Base-by-base conservation (phyloP, 306 rosid species). In the Sindora glabra region DNA sequence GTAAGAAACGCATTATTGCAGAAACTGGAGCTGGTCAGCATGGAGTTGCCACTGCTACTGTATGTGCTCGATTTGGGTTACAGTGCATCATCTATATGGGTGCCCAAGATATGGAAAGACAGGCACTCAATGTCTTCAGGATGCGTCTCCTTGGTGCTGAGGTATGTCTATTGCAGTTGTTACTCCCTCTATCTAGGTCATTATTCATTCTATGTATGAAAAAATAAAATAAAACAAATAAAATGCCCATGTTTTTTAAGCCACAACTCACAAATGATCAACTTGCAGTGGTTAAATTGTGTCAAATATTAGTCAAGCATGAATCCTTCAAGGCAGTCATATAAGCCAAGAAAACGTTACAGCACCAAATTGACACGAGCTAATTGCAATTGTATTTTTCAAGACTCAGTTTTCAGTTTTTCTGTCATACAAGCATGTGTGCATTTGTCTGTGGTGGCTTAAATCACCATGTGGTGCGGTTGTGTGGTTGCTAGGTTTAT, bases 11-110 rank as follows among this genome's bases (percentile, higher is more conserved):
- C 7, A 83, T 92, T 55, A 92, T 92, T 49, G 98, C 98, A 54
- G 98, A 92, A 72, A 88, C 98, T 34, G 98, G 98, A 52, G 98
- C 96, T 2, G 98, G 98, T 30, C 98, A 92, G 65, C 98, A 92
- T 70, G 98, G 98, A 48, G 96, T 92, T 69, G 98, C 98, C 30
- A 86, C 96, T 53, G 98, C 98, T 16, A 92, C 96, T 17, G 98
- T 86, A 13, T 92, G 98, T 70, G 96, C 98, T 53, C 77, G 98
- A 59, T 88, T 92, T 65, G 98, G 96, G 17, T 66, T 92, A 73
- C 75, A 83, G 16, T 92, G 98, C 71, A 74, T 92, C 45, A 74
- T 92, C 74, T 92, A 88, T 69, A 92, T 88, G 98, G 98, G 98
- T 2, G 98, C 98, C 4, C 96, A 88, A 65, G 96, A 92, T 64